Base-by-base conservation (phyloP, 2,329 filamentous ascomycete species). In the Epichloe coenophiala region DNA sequence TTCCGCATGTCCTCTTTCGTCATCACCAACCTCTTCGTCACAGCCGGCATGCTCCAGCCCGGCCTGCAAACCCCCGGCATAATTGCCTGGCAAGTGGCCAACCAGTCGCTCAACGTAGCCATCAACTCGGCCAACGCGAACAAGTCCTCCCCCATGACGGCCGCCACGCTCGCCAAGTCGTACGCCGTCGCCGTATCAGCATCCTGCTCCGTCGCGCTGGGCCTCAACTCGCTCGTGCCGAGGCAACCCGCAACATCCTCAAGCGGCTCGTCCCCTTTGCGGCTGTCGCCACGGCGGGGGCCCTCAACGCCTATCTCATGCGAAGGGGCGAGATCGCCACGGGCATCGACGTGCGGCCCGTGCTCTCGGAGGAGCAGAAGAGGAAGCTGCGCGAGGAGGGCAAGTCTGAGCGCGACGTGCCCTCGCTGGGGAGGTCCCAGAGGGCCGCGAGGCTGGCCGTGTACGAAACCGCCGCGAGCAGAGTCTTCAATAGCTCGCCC, bases 91-190 rank as follows among this genome's bases (percentile, higher is more conserved):
- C 93, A 98, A 71, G 81, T 96, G 52, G 81, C 86, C 58, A 98
- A 98, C 70, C 93, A 98, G 72, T 96, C 90, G 12, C 83, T 98
- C 60, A 98, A 98, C 66, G 93, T 98, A 31, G 91, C 88, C 58
- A 91, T 98, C 76, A 98, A 98, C 77, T 89, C 82, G 65, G 87
- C 91, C 63, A 98, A 98, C 67, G 88, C 91, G 56, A 98, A 98
- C 78, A 98, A 98, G 69, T 95, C 89, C 39, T 90, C 88, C 3
- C 88, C 91, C 1, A 78, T 97, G 55, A 86, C 86, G 19, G 84
- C 81, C 53, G 79, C 80, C 21, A 86, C 88, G 58, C 83, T 98
- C 55, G 78, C 84, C 55, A 83, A 95, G 68, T 96, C 89, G 48
- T 98, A 97, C 74, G 79, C 86, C 64, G 77, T 95, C 54, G 93